Base-by-base conservation (phyloP, 2,329 filamentous ascomycete genomes). In the Fusarium pilosicola region DNA sequence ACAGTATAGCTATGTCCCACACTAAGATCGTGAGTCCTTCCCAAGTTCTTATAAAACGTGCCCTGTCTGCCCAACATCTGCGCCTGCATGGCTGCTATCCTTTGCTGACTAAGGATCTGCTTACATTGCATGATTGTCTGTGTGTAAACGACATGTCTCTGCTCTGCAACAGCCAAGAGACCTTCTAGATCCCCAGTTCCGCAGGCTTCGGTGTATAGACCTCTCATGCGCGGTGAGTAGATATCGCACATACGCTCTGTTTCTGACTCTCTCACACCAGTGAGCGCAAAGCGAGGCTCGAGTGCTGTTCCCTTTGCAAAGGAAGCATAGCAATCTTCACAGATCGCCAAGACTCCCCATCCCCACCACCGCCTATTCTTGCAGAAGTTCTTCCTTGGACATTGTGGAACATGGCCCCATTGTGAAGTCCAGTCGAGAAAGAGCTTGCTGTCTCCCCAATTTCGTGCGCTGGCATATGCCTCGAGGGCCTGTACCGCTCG, bases 171-270 rank as follows among this genome's bases (percentile, higher is more conserved):
- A 5, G 63, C 54, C 1, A 83, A 67, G 36, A 85, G 70, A 4
- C 64, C 56, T 9, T 79, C 68, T 1, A 78, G 73, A 39, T 78
- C 71, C 2, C 57, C 70, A 8, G 74, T 60, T 11, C 48, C 44
- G 51, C 81, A 81, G 6, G 81, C 81, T 30, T 80, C 73, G 3
- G 61, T 64, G 68, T 82, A 84, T 1, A 82, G 55, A 1, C 66
- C 54, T 12, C 83, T 80, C 79, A 84, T 84, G 17, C 81, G 81
- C 30, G 78, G 74, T 10, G 81, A 83, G 64, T 82, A 84, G 48
- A 83, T 68, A 51, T 84, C 81, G 69, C 83, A 84, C 76, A 84
- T 81, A 6, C 73, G 68, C 41, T 65, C 38, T 0, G 59, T 65
- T 65, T 62, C 45, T 1, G 75, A 49, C 1, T 77, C 68, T 5